Evolutionary conservation across 1,284 basidiomycete species (phyloP).

Genomic region (Malassezia cuniculi): DNA sequence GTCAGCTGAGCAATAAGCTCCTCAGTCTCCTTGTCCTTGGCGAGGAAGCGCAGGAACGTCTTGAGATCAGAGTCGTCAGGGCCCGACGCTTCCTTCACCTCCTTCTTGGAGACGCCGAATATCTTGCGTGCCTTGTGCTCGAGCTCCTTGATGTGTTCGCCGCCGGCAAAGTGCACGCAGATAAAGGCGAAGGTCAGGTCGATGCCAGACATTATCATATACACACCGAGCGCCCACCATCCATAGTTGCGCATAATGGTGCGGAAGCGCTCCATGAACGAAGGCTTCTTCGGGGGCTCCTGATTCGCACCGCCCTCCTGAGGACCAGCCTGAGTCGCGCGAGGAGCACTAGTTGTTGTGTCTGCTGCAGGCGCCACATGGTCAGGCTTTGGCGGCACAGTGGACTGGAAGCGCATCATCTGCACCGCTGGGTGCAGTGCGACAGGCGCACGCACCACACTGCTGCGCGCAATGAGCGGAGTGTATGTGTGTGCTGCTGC

Average conservation of each 20-base stretch:
- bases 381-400: no score
- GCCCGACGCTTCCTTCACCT: background rate
- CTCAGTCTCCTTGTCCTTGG: constrained; percentile 1
- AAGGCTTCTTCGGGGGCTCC: background rate
- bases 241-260: constrained; percentile 37
- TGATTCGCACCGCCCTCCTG: background rate
- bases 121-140: constrained; percentile 50
- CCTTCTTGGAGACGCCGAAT: constrained; percentile 33
- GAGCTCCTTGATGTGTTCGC: constrained; percentile 67
- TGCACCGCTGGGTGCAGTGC: no score
- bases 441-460: no score
- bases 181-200: constrained; percentile 57
- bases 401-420: no score
- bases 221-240: constrained; percentile 43
- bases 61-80: background rate
- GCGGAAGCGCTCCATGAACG: constrained; percentile 24
- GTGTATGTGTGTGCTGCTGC: no score
- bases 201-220: constrained; percentile 23
- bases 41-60: background rate
- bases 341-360: background rate
- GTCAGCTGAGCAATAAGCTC: constrained; percentile 49
- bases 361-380: no score
- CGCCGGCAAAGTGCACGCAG: constrained; percentile 72
- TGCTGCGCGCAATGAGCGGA: no score
- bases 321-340: background rate